A percentile compares a stretch with the other conserved stretches of the same genome.
phyloP scores from a whole-genome alignment of 352 stramenopile genomes.

The Hyaloperonospora brassicae region DNA sequence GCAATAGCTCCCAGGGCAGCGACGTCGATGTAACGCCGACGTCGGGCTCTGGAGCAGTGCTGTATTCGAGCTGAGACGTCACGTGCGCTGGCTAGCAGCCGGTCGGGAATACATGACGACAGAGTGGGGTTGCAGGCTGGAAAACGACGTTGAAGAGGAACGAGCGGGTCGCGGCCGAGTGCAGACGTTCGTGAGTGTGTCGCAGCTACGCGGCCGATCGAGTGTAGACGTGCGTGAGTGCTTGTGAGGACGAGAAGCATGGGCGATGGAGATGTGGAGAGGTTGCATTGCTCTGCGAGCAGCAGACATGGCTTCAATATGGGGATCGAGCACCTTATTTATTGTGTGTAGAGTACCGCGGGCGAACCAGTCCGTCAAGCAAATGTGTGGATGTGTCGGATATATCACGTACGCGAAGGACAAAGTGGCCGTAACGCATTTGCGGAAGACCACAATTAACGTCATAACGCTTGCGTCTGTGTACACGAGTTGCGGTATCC shows the following conservation, averaged over 20 bases:
- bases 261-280: constrained; percentile 1
- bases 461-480: no score
- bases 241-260: constrained; percentile 23
- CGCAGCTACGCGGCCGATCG: constrained; percentile 10
- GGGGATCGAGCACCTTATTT: constrained; percentile 19
- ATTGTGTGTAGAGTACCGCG: no score
- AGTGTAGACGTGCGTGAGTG: constrained; percentile 7
- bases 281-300: constrained; percentile 12
- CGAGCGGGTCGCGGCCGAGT: constrained; percentile 11
- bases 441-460: no score
- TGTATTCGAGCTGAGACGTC: constrained; percentile 24
- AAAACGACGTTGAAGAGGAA: constrained; percentile 3
- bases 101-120: constrained; percentile 22
- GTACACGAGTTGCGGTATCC: no score
- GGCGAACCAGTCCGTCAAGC: no score
- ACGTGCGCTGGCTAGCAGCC: constrained; percentile 3
- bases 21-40: constrained; percentile 6
- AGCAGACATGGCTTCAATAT: constrained; percentile 26
- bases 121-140: not conserved
- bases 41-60: constrained; percentile 12
- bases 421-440: no score
- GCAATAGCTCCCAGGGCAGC: constrained; percentile 19
- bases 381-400: no score
- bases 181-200: constrained; percentile 29
- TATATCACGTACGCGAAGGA: no score